Evolutionary conservation across 2,329 filamentous ascomycete species (phyloP).

Genomic region (Neonectria faginata): DNA sequence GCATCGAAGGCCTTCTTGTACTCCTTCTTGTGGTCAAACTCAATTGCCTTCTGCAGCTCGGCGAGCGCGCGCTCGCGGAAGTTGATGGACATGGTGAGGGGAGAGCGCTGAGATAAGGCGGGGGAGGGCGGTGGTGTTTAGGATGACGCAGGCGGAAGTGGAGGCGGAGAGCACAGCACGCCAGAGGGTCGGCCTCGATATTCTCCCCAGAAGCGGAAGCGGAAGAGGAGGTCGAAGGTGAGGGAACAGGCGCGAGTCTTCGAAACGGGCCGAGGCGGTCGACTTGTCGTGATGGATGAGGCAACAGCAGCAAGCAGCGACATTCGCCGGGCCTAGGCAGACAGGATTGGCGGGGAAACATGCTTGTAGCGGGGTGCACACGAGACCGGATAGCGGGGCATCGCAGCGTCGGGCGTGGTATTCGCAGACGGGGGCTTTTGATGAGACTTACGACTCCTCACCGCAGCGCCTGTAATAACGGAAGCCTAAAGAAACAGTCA

Average conservation of each 20-base stretch:
- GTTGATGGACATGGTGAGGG: constrained; percentile 85
- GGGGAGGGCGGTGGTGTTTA: constrained; percentile 25
- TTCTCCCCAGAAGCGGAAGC: constrained; percentile 5
- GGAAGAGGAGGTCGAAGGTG: constrained; percentile 4
- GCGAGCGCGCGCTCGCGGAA: constrained; percentile 97
- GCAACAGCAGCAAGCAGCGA: constrained; percentile 21
- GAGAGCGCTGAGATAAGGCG: constrained; percentile 32
- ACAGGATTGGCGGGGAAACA: constrained; percentile 55
- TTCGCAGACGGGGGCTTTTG: constrained; percentile 13
- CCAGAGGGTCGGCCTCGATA: constrained; percentile 10
- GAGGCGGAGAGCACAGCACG: constrained; percentile 14
- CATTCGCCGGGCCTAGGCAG: constrained; percentile 12
- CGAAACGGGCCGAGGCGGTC: background rate
- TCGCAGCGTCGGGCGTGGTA: constrained; percentile 24
- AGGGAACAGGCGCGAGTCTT: constrained; percentile 2
- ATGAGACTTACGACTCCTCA: constrained; percentile 13
- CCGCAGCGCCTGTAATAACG: background rate
- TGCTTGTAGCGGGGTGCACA: constrained; percentile 50
- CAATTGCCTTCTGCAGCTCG: constrained; percentile 96
- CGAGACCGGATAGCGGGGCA: constrained; percentile 43
- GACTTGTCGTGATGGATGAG: constrained; percentile 17
- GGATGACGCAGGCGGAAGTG: constrained; percentile 13
- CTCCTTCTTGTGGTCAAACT: constrained; percentile 92
- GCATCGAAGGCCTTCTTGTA: constrained; percentile 97
- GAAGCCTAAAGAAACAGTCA: constrained; percentile 5